Conservation (phyloP, 176 grass and related monocot species). For the Raddia guianensis region DNA sequence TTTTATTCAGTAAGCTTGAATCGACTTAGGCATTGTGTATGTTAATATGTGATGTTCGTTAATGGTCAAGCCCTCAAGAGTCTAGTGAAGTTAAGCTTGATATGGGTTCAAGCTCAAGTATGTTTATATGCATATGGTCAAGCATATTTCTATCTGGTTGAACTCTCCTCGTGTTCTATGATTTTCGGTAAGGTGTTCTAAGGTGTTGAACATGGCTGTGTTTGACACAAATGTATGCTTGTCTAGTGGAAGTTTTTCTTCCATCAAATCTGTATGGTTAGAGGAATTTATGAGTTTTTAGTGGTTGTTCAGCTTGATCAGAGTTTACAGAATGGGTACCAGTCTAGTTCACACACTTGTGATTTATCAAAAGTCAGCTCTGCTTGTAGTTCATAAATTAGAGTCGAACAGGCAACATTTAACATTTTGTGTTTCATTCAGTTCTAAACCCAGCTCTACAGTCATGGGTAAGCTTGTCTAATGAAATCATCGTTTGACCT, state of each 20-base stretch:
- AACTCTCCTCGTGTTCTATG: neutral
- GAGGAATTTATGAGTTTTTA: neutral
- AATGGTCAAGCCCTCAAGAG: neutral
- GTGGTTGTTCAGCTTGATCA: neutral
- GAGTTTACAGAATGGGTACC: neutral
- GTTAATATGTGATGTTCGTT: neutral
- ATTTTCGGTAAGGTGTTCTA: neutral
- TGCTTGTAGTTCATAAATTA: neutral
- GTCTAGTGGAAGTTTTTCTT: neutral
- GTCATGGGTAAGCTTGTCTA: neutral
- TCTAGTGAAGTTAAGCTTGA: neutral
- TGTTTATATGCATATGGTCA: too few relatives aligned
- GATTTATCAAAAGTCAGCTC: neutral
- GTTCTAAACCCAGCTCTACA: neutral
- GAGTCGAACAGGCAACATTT: neutral
- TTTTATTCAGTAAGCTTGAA: neutral
- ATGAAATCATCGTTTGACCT: neutral
- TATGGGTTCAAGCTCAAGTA: neutral
- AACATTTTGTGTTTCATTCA: neutral
- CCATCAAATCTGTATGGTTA: neutral
- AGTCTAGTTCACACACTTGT: neutral
- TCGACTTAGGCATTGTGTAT: neutral
- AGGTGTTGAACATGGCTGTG: neutral
- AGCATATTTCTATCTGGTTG: neutral
- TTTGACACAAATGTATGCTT: neutral